Conservation (phyloP, 2,329 filamentous ascomycete genomes). For the Aspergillus candidus region DNA sequence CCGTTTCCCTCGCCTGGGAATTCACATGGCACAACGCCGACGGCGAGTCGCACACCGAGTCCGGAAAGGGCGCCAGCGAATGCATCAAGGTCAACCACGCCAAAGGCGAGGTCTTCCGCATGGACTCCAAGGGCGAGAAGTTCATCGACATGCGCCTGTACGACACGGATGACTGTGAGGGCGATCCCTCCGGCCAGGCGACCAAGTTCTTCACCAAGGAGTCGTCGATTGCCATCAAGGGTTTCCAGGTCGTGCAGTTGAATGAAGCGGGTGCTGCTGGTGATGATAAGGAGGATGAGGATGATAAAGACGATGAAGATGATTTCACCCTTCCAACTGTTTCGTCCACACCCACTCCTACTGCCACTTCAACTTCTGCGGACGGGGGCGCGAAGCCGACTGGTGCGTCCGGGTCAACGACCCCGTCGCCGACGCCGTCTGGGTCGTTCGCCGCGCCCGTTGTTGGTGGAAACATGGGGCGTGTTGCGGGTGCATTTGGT, state of each 20-base stretch:
- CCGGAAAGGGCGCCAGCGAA: constrained; percentile 7
- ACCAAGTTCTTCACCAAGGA: constrained; percentile 6
- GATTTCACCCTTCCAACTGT: too few species aligned
- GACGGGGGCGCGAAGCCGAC: too few species aligned
- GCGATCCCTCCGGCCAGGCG: constrained; percentile 4
- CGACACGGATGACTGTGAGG: constrained; percentile 5
- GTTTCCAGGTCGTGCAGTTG: constrained; percentile 7
- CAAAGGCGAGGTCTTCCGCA: constrained; percentile 8
- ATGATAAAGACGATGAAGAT: too few species aligned
- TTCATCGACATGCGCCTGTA: constrained; percentile 12
- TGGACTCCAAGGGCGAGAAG: constrained; percentile 8
- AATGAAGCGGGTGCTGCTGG: too few species aligned
- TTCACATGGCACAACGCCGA: constrained; percentile 7
- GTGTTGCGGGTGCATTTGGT: too few species aligned
- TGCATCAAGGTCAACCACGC: constrained; percentile 10
- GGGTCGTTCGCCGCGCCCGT: too few species aligned
- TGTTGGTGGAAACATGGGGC: too few species aligned
- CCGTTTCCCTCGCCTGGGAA: constrained; percentile 7
- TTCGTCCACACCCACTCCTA: too few species aligned
- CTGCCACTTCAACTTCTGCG: too few species aligned
- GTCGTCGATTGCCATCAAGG: constrained; percentile 3
- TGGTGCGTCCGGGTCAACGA: too few species aligned
- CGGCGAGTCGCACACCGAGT: constrained; percentile 2
- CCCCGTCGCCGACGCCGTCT: too few species aligned
- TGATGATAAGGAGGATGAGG: too few species aligned